These are phyloP conservation scores for Nicotiana tabacum DNA, from an alignment of 257 asterid genomes.

Conservation along the genomic window DNA sequence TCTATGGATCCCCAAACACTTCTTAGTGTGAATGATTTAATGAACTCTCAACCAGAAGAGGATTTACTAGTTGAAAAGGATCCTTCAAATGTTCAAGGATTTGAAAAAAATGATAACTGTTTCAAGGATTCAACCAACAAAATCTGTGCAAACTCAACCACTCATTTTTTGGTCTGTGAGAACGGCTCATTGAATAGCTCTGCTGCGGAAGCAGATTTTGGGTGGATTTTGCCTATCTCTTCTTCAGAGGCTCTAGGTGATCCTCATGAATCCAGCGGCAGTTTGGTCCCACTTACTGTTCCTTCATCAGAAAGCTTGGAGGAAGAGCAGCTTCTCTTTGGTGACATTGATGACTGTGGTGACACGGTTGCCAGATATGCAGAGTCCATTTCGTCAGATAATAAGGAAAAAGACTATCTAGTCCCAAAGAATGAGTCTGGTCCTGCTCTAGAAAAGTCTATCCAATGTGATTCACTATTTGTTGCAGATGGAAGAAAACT, in stretches of 20 bases:
- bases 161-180: constrained; percentile 31
- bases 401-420: constrained; percentile 23
- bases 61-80: constrained; percentile 11
- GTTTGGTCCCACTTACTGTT: constrained; percentile 11
- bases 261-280: constrained; percentile 19
- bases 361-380: constrained; percentile 8
- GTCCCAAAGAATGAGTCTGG: constrained; percentile 20
- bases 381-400: constrained; percentile 20
- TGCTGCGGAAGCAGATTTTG: constrained; percentile 24
- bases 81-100: constrained; percentile 17
- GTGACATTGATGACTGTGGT: constrained; percentile 44
- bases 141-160: constrained; percentile 13
- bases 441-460: constrained; percentile 30
- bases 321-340: constrained; percentile 56
- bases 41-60: constrained; percentile 25
- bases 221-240: constrained; percentile 23
- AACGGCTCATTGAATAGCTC: constrained; percentile 26
- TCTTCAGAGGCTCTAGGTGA: constrained; percentile 15
- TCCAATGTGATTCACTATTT: constrained; percentile 24
- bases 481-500: constrained; percentile 29
- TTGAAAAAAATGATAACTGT: constrained; percentile 18
- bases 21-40: constrained; percentile 13
- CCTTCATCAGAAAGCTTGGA: constrained; percentile 35
- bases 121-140: constrained; percentile 25
- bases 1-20: constrained; percentile 10